These are phyloP conservation scores for Lodderomyces theae DNA, from an alignment of 1,139 yeast species.

Conservation along the genomic window DNA sequence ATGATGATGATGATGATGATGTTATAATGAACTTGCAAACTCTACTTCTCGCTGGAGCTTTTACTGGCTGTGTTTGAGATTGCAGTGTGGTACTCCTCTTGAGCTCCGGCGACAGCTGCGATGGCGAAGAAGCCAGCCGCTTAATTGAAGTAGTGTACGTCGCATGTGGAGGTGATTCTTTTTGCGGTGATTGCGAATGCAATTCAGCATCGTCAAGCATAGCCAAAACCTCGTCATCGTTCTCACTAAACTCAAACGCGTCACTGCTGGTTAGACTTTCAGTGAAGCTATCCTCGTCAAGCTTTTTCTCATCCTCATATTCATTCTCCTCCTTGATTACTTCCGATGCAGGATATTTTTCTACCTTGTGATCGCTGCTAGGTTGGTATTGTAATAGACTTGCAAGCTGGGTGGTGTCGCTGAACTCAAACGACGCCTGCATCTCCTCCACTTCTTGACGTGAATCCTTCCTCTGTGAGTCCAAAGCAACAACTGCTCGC, in stretches of 20 bases:
- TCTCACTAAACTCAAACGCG: slow-evolving; percentile 8
- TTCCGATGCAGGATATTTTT: not conserved
- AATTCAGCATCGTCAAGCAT: slow-evolving; percentile 5
- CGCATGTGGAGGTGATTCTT: not conserved
- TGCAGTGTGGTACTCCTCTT: not conserved
- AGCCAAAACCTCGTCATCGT: slow-evolving; percentile 6
- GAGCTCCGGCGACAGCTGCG: not conserved
- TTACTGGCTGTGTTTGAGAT: slow-evolving; percentile 2
- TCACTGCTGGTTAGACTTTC: slow-evolving; percentile 1
- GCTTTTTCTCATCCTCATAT: too few relatives aligned
- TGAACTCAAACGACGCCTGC: slow-evolving; percentile 8
- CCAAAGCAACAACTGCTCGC: not conserved
- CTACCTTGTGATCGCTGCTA: slow-evolving; percentile 2
- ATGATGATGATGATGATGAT: slow-evolving; percentile 8
- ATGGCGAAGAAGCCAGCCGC: slow-evolving; percentile 1
- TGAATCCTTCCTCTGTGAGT: not conserved
- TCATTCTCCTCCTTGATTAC: not conserved
- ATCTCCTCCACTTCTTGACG: not conserved
- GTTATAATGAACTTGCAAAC: slow-evolving; percentile 8
- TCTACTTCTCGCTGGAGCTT: slow-evolving; percentile 2
- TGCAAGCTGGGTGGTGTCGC: slow-evolving; percentile 3
- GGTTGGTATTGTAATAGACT: not conserved
- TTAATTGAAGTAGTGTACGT: not conserved
- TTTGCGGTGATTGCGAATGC: not conserved
- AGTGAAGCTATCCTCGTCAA: not conserved